Percentiles rank a stretch among this genome's conserved stretches.
Conservation (phyloP, 2,329 filamentous ascomycete genomes). For the Colletotrichum neosansevieriae region DNA sequence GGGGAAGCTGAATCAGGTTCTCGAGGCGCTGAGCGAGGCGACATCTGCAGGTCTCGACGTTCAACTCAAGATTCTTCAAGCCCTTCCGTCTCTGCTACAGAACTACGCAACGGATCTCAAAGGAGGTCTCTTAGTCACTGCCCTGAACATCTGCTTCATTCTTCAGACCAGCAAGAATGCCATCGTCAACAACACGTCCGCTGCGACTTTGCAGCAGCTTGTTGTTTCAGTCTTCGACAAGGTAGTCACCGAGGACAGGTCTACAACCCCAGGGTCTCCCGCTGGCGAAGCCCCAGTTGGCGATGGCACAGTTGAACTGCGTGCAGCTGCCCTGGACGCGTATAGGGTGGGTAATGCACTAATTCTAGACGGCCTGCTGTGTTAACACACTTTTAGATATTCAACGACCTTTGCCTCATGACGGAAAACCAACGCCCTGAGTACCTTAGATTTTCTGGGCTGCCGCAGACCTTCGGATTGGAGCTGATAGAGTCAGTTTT, state of each 20-base stretch:
- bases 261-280: conserved; percentile 63
- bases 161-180: conserved; percentile 92
- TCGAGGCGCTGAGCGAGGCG: conserved; percentile 89
- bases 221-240: conserved; percentile 95
- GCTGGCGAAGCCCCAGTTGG: conserved; percentile 77
- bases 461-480: conserved; percentile 86
- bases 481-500: conserved; percentile 94
- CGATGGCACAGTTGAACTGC: conserved; percentile 74
- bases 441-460: conserved; percentile 81
- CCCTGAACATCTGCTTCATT: conserved; percentile 91
- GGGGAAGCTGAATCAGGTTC: conserved; percentile 83
- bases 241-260: conserved; percentile 81
- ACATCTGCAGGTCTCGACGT: conserved; percentile 86
- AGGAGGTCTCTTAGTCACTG: conserved; percentile 83
- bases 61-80: conserved; percentile 95
- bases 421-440: conserved; percentile 86
- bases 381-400: conserved; percentile 64
- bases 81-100: conserved; percentile 87
- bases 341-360: conserved; percentile 68
- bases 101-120: conserved; percentile 88
- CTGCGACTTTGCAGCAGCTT: conserved; percentile 95
- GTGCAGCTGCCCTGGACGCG: conserved; percentile 85
- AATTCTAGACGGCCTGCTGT: conserved; percentile 1
- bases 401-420: conserved; percentile 90
- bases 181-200: conserved; percentile 94